phyloP scores from a whole-genome alignment of 139 green algal genomes.

The Bryopsis sp. region DNA sequence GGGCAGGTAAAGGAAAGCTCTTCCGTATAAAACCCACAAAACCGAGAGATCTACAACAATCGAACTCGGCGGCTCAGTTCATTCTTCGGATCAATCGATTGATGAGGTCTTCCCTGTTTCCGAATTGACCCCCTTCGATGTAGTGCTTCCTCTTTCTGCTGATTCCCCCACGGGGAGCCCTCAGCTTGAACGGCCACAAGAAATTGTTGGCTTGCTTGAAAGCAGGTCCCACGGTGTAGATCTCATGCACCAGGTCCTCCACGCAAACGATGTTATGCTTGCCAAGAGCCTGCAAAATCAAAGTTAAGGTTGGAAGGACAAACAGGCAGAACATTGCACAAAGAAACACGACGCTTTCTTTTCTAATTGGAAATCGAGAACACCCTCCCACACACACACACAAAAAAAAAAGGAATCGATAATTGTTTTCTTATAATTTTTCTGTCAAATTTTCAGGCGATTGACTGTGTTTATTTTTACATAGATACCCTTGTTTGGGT shows the following conservation, averaged over 20 bases:
- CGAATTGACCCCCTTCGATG: constrained; percentile 94
- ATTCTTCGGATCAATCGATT: constrained; percentile 90
- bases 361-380: too few relatives aligned
- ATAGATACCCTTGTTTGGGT: too few relatives aligned
- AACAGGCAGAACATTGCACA: neutral
- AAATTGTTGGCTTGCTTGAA: constrained; percentile 99
- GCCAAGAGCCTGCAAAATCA: constrained; percentile 46
- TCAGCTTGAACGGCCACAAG: constrained; percentile 98
- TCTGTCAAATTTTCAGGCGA: too few relatives aligned
- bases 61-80: too few relatives aligned
- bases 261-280: constrained; percentile 96
- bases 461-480: too few relatives aligned
- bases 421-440: too few relatives aligned
- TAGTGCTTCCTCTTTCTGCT: constrained; percentile 94
- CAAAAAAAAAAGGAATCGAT: too few relatives aligned
- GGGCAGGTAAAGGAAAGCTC: too few relatives aligned
- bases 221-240: constrained; percentile 82
- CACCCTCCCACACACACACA: too few relatives aligned
- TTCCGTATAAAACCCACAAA: too few relatives aligned
- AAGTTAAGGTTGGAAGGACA: neutral
- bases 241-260: constrained; percentile 98
- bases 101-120: constrained; percentile 95
- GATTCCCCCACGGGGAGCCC: constrained; percentile 62
- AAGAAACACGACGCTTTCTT: too few relatives aligned
- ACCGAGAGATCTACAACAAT: too few relatives aligned